A percentile compares a stretch with the other conserved stretches of the same genome.
Evolutionary conservation across 179 eudicot species (phyloP).

Genomic region (Beta corolliflora): DNA sequence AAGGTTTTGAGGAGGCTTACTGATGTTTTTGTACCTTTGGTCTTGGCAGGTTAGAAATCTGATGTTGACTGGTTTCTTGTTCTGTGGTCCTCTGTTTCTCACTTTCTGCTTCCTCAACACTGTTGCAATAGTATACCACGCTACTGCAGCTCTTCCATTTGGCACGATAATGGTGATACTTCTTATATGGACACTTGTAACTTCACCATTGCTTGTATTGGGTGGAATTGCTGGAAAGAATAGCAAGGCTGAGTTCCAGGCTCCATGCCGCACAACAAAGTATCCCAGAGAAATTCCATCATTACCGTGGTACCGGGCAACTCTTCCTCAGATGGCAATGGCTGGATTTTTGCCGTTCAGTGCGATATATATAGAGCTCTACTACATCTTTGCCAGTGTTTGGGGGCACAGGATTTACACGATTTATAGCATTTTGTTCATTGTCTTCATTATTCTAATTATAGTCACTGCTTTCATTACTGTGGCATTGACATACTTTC

Average conservation of each 20-base stretch:
- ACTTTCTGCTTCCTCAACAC: conserved; percentile 53
- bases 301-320: conserved; percentile 42
- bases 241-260: conserved; percentile 52
- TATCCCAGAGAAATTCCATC: conserved; percentile 48
- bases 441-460: conserved; percentile 48
- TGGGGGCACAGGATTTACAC: conserved; percentile 57
- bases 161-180: conserved; percentile 49
- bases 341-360: conserved; percentile 54
- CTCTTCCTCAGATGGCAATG: conserved; percentile 54
- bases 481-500: conserved; percentile 53
- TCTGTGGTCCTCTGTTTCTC: conserved; percentile 48
- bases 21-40: conserved; percentile 16
- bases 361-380: conserved; percentile 47
- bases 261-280: conserved; percentile 46
- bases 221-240: conserved; percentile 55
- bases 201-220: conserved; percentile 47
- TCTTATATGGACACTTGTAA: conserved; percentile 49
- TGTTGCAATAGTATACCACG: conserved; percentile 48
- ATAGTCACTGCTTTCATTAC: conserved; percentile 52
- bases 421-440: conserved; percentile 52
- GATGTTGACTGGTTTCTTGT: conserved; percentile 44
- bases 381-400: conserved; percentile 52
- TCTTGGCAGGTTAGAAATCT: conserved; percentile 46
- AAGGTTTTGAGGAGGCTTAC: not conserved
- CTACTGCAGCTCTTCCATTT: conserved; percentile 52